phyloP scores from a whole-genome alignment of 2,329 filamentous ascomycete species.

The Penicillium psychrosexuale region DNA sequence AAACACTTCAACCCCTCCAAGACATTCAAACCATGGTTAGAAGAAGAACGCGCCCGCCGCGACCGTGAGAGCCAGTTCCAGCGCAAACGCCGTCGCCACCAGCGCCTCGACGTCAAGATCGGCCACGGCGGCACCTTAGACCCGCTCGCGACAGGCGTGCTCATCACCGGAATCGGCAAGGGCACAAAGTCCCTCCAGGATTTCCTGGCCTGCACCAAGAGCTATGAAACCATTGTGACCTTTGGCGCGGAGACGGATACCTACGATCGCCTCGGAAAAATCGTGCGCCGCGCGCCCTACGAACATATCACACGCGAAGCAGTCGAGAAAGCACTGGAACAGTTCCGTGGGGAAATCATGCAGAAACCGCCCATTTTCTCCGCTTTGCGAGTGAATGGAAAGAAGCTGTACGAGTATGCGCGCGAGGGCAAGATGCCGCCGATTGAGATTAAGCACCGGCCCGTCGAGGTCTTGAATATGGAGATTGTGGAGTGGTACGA shows the following conservation, averaged over 20 bases:
- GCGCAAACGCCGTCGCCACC: constrained; percentile 59
- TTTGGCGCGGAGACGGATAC: constrained; percentile 92
- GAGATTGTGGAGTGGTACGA: constrained; percentile 82
- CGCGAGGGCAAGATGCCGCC: constrained; percentile 84
- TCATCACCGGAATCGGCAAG: constrained; percentile 81
- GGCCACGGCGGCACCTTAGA: constrained; percentile 96
- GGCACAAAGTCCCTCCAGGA: constrained; percentile 78
- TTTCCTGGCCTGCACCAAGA: constrained; percentile 87
- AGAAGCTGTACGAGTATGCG: constrained; percentile 94
- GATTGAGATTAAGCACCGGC: constrained; percentile 73
- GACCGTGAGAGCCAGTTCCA: constrained; percentile 58
- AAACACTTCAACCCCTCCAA: constrained; percentile 75
- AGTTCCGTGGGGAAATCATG: constrained; percentile 77
- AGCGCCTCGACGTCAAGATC: constrained; percentile 75
- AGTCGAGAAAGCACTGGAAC: constrained; percentile 71
- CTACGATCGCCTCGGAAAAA: constrained; percentile 82
- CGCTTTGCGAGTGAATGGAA: constrained; percentile 87
- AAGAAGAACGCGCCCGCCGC: constrained; percentile 57
- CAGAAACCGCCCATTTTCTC: constrained; percentile 93
- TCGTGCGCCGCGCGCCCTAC: constrained; percentile 71
- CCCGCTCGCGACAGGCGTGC: constrained; percentile 86
- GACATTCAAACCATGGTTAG: constrained; percentile 75
- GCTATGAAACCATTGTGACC: constrained; percentile 82
- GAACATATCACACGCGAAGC: constrained; percentile 74
- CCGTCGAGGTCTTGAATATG: constrained; percentile 73